These are phyloP conservation scores for Starmera caribaea DNA, from an alignment of 805 yeast species.

Conservation along the genomic window DNA sequence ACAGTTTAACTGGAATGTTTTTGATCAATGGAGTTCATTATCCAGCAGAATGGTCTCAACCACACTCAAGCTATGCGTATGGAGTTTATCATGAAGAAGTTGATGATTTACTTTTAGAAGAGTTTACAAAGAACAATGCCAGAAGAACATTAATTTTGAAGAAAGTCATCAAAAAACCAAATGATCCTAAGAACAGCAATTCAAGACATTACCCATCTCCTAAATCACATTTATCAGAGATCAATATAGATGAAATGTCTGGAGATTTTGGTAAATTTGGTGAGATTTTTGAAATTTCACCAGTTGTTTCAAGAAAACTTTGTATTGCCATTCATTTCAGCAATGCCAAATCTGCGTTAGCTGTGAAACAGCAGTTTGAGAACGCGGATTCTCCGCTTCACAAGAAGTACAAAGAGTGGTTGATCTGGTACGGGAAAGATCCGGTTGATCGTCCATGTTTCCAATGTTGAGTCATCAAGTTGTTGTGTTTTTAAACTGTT, in stretches of 20 bases:
- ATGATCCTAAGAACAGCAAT: not conserved
- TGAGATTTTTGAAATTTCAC: slow-evolving; percentile 46
- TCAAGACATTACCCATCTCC: slow-evolving; percentile 32
- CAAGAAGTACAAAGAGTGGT: slow-evolving; percentile 48
- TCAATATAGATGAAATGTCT: slow-evolving; percentile 34
- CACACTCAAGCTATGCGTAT: slow-evolving; percentile 2
- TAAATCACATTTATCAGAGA: slow-evolving; percentile 29
- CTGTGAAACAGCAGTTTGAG: slow-evolving; percentile 41
- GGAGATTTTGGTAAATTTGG: slow-evolving; percentile 51
- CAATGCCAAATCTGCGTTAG: slow-evolving; percentile 49
- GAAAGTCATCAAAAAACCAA: slow-evolving; percentile 17
- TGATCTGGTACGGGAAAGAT: slow-evolving; percentile 58
- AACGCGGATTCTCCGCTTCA: slow-evolving; percentile 24
- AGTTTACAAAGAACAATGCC: slow-evolving; percentile 35
- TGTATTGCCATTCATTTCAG: slow-evolving; percentile 52
- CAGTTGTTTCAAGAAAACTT: slow-evolving; percentile 57
- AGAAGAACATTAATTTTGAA: slow-evolving; percentile 48
- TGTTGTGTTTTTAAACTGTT: no score
- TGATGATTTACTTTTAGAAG: slow-evolving; percentile 12
- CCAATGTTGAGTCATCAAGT: slow-evolving; percentile 6
- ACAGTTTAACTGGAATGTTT: slow-evolving; percentile 42
- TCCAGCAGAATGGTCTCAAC: slow-evolving; percentile 35
- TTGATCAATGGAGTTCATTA: slow-evolving; percentile 47
- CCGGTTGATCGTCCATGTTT: slow-evolving; percentile 48
- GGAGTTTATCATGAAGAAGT: slow-evolving; percentile 8